Evolutionary conservation across 257 asterid species (phyloP), one percentile per base, ranked within the genome.

Genomic region (Jaltomata sinuosa): DNA sequence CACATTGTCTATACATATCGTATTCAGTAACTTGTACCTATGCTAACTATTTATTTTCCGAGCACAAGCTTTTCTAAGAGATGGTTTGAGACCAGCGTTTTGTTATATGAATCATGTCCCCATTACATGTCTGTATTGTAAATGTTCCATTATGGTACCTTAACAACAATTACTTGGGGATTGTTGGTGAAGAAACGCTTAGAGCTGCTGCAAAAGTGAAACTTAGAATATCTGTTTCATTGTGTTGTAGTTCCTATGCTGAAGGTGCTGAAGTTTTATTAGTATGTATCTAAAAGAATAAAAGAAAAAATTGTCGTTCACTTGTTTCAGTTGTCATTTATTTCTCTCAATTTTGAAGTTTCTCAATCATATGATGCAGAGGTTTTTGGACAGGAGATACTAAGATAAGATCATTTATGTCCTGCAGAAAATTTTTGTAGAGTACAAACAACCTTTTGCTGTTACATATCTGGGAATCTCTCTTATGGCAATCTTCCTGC

Each of bases 371-470:
- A 42, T 74, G 12, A 25, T 74, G 59, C 50, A 45, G 81, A 45
- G 4, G 55, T 72, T 71, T 40, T 38, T 12, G 80, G 54, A 42
- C 38, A 14, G n/a, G 21, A 14, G 42, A 5, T 55, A 19, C 55
- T 42, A 54, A 21, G 32, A 31, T 57, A 32, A 34, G 16, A 8
- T 31, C 36, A 6, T 32, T 71, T 34, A 40, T 34, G 45, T 65
- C 22, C 57, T 50, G 31, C 79, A n/a, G 49, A 67, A 50, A 47
- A 92, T 93, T 5, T 92, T 93, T 87, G 89, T 87, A 19, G 92
- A 92, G 80, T 94, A 93, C 84, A 89, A 91, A 81, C 98, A 94
- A 81, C 98, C 97, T 42, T 94, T 94, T 83, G 97, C 91, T 19
- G 87, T 94, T 42, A 94, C 97, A 49, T 94, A 91, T 87, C 85